These are phyloP conservation scores for Biscogniauxia sp. DNA, from an alignment of 2,329 filamentous ascomycete genomes.

Conservation along the genomic window DNA sequence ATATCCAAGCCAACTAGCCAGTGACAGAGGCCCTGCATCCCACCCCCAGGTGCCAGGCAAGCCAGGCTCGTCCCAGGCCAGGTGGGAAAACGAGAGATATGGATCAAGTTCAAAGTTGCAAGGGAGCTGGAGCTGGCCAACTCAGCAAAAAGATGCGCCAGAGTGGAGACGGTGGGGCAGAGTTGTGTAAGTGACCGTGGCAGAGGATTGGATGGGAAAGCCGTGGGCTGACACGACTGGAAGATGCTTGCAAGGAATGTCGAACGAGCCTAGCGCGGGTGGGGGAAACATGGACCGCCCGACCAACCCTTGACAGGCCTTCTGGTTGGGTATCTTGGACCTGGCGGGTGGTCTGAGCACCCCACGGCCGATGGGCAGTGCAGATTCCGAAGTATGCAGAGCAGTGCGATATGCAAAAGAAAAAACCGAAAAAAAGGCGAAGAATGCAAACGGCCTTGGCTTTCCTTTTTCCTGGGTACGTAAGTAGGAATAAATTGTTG, in stretches of 20 bases:
- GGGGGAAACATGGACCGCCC: slow-evolving; percentile 7
- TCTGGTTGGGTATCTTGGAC: neutral
- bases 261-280: slow-evolving; percentile 14
- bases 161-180: slow-evolving; percentile 13
- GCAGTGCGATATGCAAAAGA: neutral
- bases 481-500: too few species aligned
- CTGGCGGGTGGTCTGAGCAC: neutral
- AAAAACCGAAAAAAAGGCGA: neutral
- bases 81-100: slow-evolving; percentile 20
- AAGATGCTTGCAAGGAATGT: slow-evolving; percentile 19
- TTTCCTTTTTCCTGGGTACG: too few species aligned
- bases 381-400: neutral
- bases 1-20: too few species aligned
- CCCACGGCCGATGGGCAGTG: neutral
- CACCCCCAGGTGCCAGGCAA: too few species aligned
- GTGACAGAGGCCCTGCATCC: neutral
- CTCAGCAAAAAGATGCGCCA: slow-evolving; percentile 30
- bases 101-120: slow-evolving; percentile 2
- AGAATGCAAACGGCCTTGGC: neutral
- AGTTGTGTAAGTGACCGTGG: slow-evolving; percentile 16
- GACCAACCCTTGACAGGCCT: neutral
- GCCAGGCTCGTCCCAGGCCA: slow-evolving; percentile 7
- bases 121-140: slow-evolving; percentile 24
- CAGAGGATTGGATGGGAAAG: slow-evolving; percentile 30
- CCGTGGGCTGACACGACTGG: slow-evolving; percentile 32